Conservation (phyloP, 2,329 filamentous ascomycete species). For the Sclerotinia nivalis region DNA sequence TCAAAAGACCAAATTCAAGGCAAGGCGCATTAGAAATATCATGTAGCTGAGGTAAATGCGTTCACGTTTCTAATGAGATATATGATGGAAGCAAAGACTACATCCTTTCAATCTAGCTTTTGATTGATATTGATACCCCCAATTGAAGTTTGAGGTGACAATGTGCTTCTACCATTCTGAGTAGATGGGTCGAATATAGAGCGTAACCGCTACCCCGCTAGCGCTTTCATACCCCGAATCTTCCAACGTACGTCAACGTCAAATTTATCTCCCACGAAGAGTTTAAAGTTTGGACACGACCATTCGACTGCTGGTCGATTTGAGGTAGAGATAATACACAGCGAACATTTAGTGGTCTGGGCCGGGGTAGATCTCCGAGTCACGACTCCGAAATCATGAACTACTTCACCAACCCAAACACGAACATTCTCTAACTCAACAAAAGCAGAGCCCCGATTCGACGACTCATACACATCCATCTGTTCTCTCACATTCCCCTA, state of each 20-base stretch:
- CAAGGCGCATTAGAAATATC: conserved; percentile 27
- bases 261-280: neutral
- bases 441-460: neutral
- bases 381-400: conserved; percentile 6
- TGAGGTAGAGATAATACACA: neutral
- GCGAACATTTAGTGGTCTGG: neutral
- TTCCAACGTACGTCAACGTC: neutral
- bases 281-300: neutral
- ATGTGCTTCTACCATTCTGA: neutral
- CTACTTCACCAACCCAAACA: neutral
- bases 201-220: conserved; percentile 6
- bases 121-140: neutral
- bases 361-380: neutral
- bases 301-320: neutral
- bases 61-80: conserved; percentile 18
- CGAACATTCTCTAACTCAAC: conserved; percentile 12
- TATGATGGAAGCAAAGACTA: conserved; percentile 5
- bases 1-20: conserved; percentile 21
- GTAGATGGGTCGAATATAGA: neutral
- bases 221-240: neutral
- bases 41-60: conserved; percentile 26
- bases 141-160: neutral
- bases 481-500: neutral
- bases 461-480: neutral
- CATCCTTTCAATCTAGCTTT: neutral